A percentile compares a stretch with the other conserved stretches of the same genome.
These are phyloP conservation scores for Exserohilum rostratum DNA, from an alignment of 2,329 filamentous ascomycete genomes.

Conservation along the genomic window DNA sequence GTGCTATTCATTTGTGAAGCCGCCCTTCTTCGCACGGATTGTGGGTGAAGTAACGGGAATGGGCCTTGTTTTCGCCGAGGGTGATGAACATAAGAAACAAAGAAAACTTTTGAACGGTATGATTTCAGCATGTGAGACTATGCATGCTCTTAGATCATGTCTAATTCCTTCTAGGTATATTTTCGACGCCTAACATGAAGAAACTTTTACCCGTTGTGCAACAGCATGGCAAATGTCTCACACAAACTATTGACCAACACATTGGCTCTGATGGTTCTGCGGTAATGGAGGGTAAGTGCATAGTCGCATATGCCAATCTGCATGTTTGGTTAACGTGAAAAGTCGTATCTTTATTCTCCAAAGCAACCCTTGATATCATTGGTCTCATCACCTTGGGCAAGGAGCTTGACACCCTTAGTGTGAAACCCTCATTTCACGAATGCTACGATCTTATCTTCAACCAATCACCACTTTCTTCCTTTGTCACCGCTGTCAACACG, in stretches of 20 bases:
- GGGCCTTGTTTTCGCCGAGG: slow-evolving; percentile 1
- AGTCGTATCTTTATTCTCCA: slow-evolving; percentile 16
- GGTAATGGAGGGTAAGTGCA: too few relatives aligned
- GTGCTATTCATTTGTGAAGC: slow-evolving; percentile 22
- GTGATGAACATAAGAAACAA: too few relatives aligned
- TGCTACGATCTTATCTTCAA: slow-evolving; percentile 31
- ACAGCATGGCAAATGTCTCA: too few relatives aligned
- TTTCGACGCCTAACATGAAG: too few relatives aligned
- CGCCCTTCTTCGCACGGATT: slow-evolving; percentile 15
- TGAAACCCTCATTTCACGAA: slow-evolving; percentile 19
- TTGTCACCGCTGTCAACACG: slow-evolving; percentile 26
- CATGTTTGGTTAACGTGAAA: slow-evolving; percentile 8
- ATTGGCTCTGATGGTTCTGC: too few relatives aligned
- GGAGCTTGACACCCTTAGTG: slow-evolving; percentile 28
- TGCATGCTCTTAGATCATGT: too few relatives aligned
- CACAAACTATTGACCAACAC: too few relatives aligned
- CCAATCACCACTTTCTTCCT: slow-evolving; percentile 13
- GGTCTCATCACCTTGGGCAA: slow-evolving; percentile 38
- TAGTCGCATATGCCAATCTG: too few relatives aligned
- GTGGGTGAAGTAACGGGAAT: slow-evolving; percentile 21
- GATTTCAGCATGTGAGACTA: too few relatives aligned
- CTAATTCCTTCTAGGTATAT: too few relatives aligned
- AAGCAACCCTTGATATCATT: slow-evolving; percentile 39
- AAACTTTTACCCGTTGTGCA: too few relatives aligned
- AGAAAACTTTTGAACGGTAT: too few relatives aligned